These are phyloP conservation scores for Paracoccidioides brasiliensis DNA, from an alignment of 2,329 filamentous ascomycete genomes.

Conservation along the genomic window DNA sequence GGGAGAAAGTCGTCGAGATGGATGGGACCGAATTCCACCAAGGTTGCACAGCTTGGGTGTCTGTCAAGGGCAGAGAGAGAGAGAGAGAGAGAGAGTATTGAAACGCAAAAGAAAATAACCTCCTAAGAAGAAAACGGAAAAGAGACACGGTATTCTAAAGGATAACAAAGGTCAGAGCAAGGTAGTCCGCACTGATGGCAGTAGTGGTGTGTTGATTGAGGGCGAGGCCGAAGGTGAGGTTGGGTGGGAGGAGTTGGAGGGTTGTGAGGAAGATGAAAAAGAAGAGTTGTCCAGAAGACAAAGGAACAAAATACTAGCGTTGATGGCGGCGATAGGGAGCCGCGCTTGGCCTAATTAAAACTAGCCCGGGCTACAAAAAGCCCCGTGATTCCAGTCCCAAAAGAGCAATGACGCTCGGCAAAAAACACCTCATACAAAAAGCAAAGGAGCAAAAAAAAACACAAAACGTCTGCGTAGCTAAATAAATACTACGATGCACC, in stretches of 20 bases:
- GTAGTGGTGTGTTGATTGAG: background rate
- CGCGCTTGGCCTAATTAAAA: background rate
- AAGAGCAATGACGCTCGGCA: background rate
- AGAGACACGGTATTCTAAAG: background rate
- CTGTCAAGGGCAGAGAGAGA: too few species aligned
- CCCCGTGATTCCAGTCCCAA: background rate
- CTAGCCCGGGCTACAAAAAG: background rate
- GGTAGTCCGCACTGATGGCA: background rate
- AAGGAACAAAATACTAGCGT: background rate
- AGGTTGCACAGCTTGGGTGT: background rate
- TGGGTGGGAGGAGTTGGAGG: background rate
- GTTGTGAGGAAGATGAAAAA: background rate
- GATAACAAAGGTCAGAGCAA: background rate
- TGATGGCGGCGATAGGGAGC: background rate
- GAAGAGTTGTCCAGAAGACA: background rate
- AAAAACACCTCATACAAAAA: background rate
- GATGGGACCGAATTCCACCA: background rate
- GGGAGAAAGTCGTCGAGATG: conserved; percentile 9
- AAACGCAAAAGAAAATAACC: background rate
- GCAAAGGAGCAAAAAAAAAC: background rate
- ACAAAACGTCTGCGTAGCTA: too few species aligned
- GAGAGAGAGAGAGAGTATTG: background rate
- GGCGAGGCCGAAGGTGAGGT: background rate
- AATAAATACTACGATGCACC: too few species aligned
- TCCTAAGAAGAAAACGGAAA: background rate